A percentile compares a stretch with the other conserved stretches of the same genome.
Conservation (phyloP, 2,329 filamentous ascomycete genomes). For the Aureobasidium sp. region DNA sequence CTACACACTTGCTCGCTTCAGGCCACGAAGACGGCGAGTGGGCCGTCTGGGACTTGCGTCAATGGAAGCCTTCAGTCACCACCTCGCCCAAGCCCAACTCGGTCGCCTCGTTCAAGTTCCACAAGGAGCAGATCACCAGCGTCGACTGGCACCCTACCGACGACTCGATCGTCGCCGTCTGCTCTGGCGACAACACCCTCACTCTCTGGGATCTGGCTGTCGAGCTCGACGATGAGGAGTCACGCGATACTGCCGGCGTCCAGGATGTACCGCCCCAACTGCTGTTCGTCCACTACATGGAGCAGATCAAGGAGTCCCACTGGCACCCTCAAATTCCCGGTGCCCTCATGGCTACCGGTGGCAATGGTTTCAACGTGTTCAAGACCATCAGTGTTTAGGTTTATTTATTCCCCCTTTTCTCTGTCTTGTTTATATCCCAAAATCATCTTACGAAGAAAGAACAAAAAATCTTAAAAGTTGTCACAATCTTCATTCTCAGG, state of each 20-base stretch:
- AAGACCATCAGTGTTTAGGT: constrained; percentile 33
- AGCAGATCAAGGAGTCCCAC: constrained; percentile 89
- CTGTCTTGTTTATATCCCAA: background rate
- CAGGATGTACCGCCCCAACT: constrained; percentile 89
- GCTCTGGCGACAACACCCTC: constrained; percentile 85
- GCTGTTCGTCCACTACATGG: constrained; percentile 93
- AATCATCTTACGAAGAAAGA: background rate
- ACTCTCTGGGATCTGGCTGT: constrained; percentile 96
- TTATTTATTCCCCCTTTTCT: background rate
- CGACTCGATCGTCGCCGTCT: constrained; percentile 89
- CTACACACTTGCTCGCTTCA: constrained; percentile 79
- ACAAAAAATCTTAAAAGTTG: background rate
- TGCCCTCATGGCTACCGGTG: constrained; percentile 78
- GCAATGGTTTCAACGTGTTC: constrained; percentile 58
- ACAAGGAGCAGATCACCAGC: constrained; percentile 92
- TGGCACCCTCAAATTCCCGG: constrained; percentile 97
- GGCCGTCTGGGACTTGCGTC: constrained; percentile 91
- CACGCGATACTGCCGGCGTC: constrained; percentile 74
- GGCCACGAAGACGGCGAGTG: constrained; percentile 90
- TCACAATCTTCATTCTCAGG: background rate
- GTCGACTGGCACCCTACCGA: constrained; percentile 97
- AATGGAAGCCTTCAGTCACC: constrained; percentile 62
- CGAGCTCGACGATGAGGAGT: constrained; percentile 95
- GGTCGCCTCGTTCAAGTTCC: constrained; percentile 89
- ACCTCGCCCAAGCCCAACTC: constrained; percentile 53